These are phyloP conservation scores for Phytophthora rubi DNA, from an alignment of 352 stramenopile genomes.

Conservation along the genomic window DNA sequence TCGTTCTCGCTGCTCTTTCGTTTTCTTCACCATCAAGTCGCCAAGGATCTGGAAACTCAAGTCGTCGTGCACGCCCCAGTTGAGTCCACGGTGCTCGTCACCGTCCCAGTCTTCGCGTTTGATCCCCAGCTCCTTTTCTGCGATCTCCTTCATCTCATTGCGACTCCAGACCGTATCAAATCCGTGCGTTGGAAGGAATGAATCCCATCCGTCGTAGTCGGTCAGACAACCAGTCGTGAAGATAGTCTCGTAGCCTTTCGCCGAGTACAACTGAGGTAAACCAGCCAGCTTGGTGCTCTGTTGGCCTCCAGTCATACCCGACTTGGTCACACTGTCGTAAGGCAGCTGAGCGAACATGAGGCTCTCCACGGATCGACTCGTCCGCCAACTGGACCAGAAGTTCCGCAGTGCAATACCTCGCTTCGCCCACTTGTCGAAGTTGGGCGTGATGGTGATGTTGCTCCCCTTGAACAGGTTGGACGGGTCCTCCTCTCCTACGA, in stretches of 20 bases:
- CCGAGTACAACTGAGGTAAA: conserved; percentile 55
- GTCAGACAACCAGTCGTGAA: conserved; percentile 52
- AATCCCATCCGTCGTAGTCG: conserved; percentile 55
- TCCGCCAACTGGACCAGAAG: conserved; percentile 60
- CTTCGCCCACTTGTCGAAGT: conserved; percentile 55
- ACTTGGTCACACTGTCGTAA: conserved; percentile 42
- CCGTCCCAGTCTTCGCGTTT: conserved; percentile 35
- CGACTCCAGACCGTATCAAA: conserved; percentile 47
- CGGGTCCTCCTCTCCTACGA: conserved; percentile 41
- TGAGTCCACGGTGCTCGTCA: conserved; percentile 6
- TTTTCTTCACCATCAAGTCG: conserved; percentile 51
- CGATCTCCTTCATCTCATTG: conserved; percentile 40
- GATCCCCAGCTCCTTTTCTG: conserved; percentile 42
- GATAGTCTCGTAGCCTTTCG: conserved; percentile 51
- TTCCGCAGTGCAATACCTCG: conserved; percentile 54
- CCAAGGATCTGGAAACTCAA: conserved; percentile 47
- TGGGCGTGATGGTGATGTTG: conserved; percentile 38
- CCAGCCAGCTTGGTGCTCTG: conserved; percentile 35
- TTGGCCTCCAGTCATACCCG: conserved; percentile 36
- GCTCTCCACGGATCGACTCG: conserved; percentile 58
- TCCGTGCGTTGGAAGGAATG: conserved; percentile 46
- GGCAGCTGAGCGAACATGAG: conserved; percentile 55
- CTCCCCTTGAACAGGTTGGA: conserved; percentile 34
- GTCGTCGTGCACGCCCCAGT: conserved; percentile 61
- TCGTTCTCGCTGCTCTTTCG: conserved; percentile 28